Evolutionary conservation across 805 yeast species (phyloP).

Genomic region (Pichia insulana): DNA sequence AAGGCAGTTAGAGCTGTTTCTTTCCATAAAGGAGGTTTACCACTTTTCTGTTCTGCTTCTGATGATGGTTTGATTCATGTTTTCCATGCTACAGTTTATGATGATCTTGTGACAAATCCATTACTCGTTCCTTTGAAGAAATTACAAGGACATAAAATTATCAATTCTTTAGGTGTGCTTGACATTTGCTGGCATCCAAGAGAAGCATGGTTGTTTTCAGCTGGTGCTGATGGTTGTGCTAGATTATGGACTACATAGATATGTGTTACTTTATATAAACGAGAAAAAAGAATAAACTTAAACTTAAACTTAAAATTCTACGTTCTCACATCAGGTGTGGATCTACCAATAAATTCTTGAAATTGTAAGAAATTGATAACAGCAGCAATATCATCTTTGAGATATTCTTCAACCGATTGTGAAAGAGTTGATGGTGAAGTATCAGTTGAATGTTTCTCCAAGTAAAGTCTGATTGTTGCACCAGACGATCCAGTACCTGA

Average conservation of each 20-base stretch:
- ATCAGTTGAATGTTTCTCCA: slow-evolving; percentile 74
- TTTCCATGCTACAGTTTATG: slow-evolving; percentile 95
- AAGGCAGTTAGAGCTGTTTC: slow-evolving; percentile 85
- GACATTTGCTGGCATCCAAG: slow-evolving; percentile 92
- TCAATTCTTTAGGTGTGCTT: slow-evolving; percentile 77
- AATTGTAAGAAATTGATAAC: slow-evolving; percentile 65
- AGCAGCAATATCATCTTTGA: slow-evolving; percentile 50
- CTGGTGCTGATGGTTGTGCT: slow-evolving; percentile 96
- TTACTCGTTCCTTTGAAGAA: slow-evolving; percentile 92
- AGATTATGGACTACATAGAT: slow-evolving; percentile 85
- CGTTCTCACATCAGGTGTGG: slow-evolving; percentile 84
- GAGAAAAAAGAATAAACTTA: too few relatives aligned
- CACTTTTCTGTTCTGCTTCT: slow-evolving; percentile 88
- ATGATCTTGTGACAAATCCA: slow-evolving; percentile 91
- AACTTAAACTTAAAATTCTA: too few relatives aligned
- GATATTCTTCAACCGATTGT: slow-evolving; percentile 55
- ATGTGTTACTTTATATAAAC: too few relatives aligned
- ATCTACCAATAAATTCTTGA: slow-evolving; percentile 67
- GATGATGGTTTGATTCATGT: slow-evolving; percentile 92
- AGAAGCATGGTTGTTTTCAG: slow-evolving; percentile 95
- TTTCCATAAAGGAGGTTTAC: slow-evolving; percentile 79
- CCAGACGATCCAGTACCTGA: slow-evolving; percentile 98
- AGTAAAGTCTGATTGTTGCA: slow-evolving; percentile 87
- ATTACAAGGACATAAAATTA: slow-evolving; percentile 78
- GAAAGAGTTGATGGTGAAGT: slow-evolving; percentile 34